These are phyloP conservation scores for Trichocladium uniseriatum DNA, from an alignment of 495 filamentous ascomycete species.

Conservation along the genomic window DNA sequence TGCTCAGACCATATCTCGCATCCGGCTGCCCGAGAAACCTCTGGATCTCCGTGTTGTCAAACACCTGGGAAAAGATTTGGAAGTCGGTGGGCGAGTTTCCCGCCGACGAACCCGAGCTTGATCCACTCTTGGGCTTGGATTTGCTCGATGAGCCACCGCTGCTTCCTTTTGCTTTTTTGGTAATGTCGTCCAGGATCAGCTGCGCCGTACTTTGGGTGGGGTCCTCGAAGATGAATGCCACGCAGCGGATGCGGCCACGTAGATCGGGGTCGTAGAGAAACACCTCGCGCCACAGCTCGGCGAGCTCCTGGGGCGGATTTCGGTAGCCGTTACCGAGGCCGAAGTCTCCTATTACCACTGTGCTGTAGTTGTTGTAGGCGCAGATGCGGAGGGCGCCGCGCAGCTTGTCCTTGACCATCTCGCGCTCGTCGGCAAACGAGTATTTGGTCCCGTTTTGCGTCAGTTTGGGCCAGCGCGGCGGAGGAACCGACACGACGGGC, in stretches of 20 bases:
- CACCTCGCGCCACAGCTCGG: constrained; percentile 58
- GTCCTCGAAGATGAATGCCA: constrained; percentile 62
- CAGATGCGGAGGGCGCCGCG: constrained; percentile 59
- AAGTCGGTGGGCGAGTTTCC: constrained; percentile 30
- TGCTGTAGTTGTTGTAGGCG: constrained; percentile 45
- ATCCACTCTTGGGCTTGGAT: constrained; percentile 22
- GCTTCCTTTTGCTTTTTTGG: constrained; percentile 34
- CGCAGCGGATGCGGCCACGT: constrained; percentile 54
- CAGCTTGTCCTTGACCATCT: constrained; percentile 63
- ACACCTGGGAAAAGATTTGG: constrained; percentile 36
- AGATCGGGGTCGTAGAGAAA: constrained; percentile 58
- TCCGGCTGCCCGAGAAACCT: constrained; percentile 34
- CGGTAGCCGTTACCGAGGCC: constrained; percentile 59
- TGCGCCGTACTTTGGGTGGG: constrained; percentile 34
- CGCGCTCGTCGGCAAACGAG: constrained; percentile 56
- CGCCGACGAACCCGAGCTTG: constrained; percentile 17
- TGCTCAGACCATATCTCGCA: constrained; percentile 37
- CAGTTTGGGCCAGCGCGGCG: constrained; percentile 61
- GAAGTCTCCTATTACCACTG: constrained; percentile 61
- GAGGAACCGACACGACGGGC: constrained; percentile 62
- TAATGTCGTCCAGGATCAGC: constrained; percentile 39
- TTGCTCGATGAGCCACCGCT: constrained; percentile 27
- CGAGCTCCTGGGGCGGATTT: constrained; percentile 59
- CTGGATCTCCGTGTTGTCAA: constrained; percentile 33
- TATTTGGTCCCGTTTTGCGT: constrained; percentile 56